A percentile compares a stretch with the other conserved stretches of the same genome.
These are phyloP conservation scores for Triticum dicoccoides DNA, from an alignment of 176 grass and related monocot genomes.

Conservation along the genomic window DNA sequence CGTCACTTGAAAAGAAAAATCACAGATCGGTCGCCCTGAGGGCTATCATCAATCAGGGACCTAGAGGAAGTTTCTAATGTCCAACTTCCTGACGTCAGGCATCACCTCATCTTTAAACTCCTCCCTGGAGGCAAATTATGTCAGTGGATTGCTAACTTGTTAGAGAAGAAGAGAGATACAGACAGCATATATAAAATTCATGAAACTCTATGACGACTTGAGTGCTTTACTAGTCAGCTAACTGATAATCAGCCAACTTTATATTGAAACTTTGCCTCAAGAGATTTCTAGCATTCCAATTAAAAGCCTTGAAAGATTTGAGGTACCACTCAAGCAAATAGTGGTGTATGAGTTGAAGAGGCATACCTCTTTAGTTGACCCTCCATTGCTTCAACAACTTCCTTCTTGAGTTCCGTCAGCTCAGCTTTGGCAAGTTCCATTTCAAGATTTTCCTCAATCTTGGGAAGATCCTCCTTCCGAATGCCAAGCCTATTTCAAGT, in stretches of 20 bases:
- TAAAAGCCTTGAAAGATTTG: background rate
- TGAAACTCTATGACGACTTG: background rate
- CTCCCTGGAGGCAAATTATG: slow-evolving; percentile 50
- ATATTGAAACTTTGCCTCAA: background rate
- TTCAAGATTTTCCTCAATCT: slow-evolving; percentile 77
- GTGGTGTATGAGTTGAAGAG: background rate
- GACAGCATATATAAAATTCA: background rate
- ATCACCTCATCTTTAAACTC: slow-evolving; percentile 94
- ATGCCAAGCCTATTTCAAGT: slow-evolving; percentile 73
- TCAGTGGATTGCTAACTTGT: background rate
- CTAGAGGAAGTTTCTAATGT: slow-evolving; percentile 86
- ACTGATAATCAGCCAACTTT: background rate
- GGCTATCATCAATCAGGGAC: slow-evolving; percentile 5
- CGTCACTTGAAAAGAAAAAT: slow-evolving; percentile 24
- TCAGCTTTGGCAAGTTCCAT: slow-evolving; percentile 74
- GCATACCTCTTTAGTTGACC: slow-evolving; percentile 74
- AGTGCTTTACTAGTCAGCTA: background rate
- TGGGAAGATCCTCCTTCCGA: slow-evolving; percentile 79
- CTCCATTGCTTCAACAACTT: slow-evolving; percentile 77
- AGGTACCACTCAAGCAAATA: background rate
- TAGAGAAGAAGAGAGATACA: background rate
- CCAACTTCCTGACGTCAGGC: slow-evolving; percentile 73
- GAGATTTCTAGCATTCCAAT: background rate
- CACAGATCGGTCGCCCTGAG: background rate
- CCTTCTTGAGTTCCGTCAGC: slow-evolving; percentile 72